Percentiles rank a stretch among this genome's conserved stretches.
Conservation (phyloP, 2,329 filamentous ascomycete genomes). For the Nemania sp. region DNA sequence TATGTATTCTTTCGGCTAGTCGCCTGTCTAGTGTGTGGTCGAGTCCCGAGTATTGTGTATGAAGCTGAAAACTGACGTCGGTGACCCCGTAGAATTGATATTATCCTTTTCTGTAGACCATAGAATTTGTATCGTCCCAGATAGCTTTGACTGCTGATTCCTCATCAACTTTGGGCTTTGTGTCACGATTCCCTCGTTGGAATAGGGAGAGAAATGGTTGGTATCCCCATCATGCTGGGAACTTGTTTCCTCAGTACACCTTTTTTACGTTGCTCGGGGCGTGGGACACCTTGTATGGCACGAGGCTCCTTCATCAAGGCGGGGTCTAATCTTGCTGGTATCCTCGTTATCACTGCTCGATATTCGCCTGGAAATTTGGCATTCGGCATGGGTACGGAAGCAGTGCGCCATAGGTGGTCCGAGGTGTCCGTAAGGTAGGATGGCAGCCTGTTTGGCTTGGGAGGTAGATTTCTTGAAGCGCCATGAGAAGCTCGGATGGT, state of each 20-base stretch:
- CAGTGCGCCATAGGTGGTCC: slow-evolving; percentile 79
- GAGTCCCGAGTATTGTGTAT: too few relatives aligned
- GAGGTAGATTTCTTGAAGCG: slow-evolving; percentile 47
- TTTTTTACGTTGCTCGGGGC: slow-evolving; percentile 55
- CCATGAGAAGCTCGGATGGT: slow-evolving; percentile 61
- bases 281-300: slow-evolving; percentile 84
- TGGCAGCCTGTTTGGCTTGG: slow-evolving; percentile 47
- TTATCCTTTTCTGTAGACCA: too few relatives aligned
- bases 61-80: too few relatives aligned
- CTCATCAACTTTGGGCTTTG: neutral
- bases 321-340: slow-evolving; percentile 82
- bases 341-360: slow-evolving; percentile 61
- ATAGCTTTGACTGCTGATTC: neutral
- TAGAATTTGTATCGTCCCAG: too few relatives aligned
- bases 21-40: too few relatives aligned
- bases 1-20: too few relatives aligned
- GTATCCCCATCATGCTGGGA: slow-evolving; percentile 41
- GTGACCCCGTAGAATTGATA: too few relatives aligned
- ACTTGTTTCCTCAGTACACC: slow-evolving; percentile 61
- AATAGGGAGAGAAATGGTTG: slow-evolving; percentile 34
- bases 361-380: slow-evolving; percentile 67
- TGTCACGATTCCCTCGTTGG: slow-evolving; percentile 16
- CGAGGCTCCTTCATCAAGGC: slow-evolving; percentile 90
- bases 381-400: slow-evolving; percentile 61
- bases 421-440: slow-evolving; percentile 72